These are phyloP conservation scores for Trichosporon faecale DNA, from an alignment of 1,284 basidiomycete genomes.

Conservation along the genomic window DNA sequence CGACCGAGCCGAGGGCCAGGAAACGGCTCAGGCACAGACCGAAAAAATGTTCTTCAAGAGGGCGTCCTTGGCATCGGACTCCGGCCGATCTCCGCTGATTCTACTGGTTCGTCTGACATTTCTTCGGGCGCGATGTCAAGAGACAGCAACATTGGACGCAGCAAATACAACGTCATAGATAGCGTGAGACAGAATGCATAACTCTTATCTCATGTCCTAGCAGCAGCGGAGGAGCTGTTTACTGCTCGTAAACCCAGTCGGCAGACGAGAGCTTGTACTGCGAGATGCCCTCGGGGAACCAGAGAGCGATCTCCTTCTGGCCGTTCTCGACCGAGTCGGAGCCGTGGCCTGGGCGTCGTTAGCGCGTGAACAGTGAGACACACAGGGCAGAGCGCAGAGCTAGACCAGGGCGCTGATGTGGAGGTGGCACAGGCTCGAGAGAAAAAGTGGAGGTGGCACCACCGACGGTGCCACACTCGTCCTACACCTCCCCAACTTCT, in stretches of 20 bases:
- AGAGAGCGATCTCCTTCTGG: slow-evolving; percentile 63
- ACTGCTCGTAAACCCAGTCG: slow-evolving; percentile 73
- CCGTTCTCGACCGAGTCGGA: slow-evolving; percentile 88
- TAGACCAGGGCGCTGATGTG: no score
- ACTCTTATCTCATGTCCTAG: neutral
- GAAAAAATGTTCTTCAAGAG: neutral
- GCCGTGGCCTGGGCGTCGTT: slow-evolving; percentile 53
- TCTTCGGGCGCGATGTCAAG: neutral
- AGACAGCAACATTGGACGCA: neutral
- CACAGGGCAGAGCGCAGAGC: no score
- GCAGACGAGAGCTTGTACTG: slow-evolving; percentile 70
- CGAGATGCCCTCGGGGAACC: slow-evolving; percentile 55
- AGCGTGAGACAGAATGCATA: neutral
- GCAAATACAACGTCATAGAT: neutral
- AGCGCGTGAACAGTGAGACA: no score
- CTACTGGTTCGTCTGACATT: neutral
- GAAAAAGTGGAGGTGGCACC: neutral
- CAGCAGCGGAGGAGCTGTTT: neutral
- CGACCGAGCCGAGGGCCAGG: neutral
- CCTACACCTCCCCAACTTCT: neutral
- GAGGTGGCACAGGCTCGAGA: no score
- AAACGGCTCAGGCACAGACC: neutral
- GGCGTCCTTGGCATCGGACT: neutral
- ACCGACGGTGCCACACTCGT: slow-evolving; percentile 5
- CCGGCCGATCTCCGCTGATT: neutral